Percentiles rank a stretch among this genome's conserved stretches.
These are phyloP conservation scores for Metarhizium humberi DNA, from an alignment of 2,329 filamentous ascomycete species.

Conservation along the genomic window DNA sequence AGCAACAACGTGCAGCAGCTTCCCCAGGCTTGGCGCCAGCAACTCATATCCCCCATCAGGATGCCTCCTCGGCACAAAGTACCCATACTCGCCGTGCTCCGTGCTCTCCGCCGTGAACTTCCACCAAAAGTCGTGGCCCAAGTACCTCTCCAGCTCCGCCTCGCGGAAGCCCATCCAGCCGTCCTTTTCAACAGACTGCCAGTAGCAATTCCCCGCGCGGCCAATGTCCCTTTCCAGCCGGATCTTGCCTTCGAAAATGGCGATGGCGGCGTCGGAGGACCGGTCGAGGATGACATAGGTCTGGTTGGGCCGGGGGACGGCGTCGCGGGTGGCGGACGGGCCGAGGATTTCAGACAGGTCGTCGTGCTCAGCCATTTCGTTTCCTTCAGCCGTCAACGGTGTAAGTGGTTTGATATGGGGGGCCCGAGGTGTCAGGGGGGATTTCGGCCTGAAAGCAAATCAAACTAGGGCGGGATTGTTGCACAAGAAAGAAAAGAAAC, in stretches of 20 bases:
- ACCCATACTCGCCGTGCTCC: constrained; percentile 1
- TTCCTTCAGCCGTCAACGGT: not conserved
- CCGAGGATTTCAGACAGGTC: not conserved
- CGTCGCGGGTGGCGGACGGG: not conserved
- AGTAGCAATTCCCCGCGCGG: not conserved
- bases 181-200: constrained; percentile 7
- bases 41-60: constrained; percentile 7
- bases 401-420: too few relatives aligned
- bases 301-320: not conserved
- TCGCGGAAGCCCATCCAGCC: constrained; percentile 8
- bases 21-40: constrained; percentile 7
- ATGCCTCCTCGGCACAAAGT: constrained; percentile 3
- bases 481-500: too few relatives aligned
- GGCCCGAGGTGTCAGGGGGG: too few relatives aligned
- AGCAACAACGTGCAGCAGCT: constrained; percentile 2
- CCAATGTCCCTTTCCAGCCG: not conserved
- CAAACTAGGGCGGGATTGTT: too few relatives aligned
- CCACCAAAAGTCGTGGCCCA: constrained; percentile 3
- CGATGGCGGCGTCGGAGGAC: not conserved
- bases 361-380: not conserved
- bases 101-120: not conserved
- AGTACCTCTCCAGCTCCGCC: constrained; percentile 1
- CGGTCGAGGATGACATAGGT: not conserved
- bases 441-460: too few relatives aligned
- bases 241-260: not conserved